Conservation (phyloP, 2,329 filamentous ascomycete species). For the Fusarium abutilonis region DNA sequence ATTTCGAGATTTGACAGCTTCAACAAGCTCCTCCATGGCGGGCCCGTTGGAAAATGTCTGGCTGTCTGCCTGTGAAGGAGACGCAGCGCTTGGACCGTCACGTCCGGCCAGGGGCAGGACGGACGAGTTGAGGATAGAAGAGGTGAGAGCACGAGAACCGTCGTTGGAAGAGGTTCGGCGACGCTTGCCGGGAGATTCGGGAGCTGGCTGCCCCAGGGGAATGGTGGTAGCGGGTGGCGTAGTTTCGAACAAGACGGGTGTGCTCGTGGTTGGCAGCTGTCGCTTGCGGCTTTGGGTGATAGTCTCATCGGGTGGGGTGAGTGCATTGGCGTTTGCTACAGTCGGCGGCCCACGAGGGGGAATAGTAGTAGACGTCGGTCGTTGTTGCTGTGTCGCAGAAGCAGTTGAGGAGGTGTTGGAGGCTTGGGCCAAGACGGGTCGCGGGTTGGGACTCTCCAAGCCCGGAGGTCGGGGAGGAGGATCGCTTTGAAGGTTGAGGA, state of each 20-base stretch:
- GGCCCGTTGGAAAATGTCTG: constrained; percentile 32
- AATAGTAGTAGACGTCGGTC: constrained; percentile 49
- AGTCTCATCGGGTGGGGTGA: constrained; percentile 66
- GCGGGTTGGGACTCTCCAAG: constrained; percentile 43
- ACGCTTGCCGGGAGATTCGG: constrained; percentile 49
- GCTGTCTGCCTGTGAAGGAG: constrained; percentile 37
- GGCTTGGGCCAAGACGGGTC: constrained; percentile 46
- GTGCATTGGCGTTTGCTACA: constrained; percentile 54
- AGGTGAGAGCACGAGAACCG: constrained; percentile 41
- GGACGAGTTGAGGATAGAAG: constrained; percentile 46
- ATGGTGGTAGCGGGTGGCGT: constrained; percentile 36
- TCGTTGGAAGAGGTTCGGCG: constrained; percentile 47
- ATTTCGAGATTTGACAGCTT: constrained; percentile 53
- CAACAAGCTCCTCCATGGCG: constrained; percentile 54
- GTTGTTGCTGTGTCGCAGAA: constrained; percentile 40
- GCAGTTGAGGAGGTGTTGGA: constrained; percentile 40
- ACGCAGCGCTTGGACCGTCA: constrained; percentile 30
- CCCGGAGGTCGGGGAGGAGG: constrained; percentile 39
- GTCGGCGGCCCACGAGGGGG: constrained; percentile 53
- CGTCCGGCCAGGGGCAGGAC: constrained; percentile 35
- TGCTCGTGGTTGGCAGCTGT: constrained; percentile 43
- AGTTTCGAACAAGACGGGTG: constrained; percentile 34
- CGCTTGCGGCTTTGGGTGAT: constrained; percentile 57
- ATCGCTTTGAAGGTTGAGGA: constrained; percentile 58
- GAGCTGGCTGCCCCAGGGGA: constrained; percentile 41